Percentiles rank a stretch among this genome's conserved stretches.
Evolutionary conservation across 257 asterid species (phyloP).

Genomic region (Eustoma russellianum): DNA sequence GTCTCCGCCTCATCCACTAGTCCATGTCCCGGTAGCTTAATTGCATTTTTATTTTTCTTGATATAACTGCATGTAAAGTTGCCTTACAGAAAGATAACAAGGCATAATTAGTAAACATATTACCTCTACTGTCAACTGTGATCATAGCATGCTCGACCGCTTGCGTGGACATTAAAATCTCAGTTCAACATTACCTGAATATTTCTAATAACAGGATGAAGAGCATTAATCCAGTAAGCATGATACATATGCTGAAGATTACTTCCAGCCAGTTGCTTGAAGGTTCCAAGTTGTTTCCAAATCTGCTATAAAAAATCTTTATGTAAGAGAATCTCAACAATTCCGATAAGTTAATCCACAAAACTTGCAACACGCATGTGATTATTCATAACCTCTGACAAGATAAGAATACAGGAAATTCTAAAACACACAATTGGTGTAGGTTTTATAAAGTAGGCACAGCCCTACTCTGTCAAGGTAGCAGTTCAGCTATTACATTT

Average conservation of each 20-base stretch:
- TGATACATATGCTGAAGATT: constrained; percentile 65
- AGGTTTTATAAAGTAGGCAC: no score
- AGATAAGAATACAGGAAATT: no score
- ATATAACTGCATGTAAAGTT: constrained; percentile 20
- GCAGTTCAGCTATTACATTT: no score
- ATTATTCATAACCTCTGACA: no score
- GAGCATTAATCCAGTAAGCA: constrained; percentile 81
- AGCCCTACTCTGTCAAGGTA: no score
- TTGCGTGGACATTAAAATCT: background rate
- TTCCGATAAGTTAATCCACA: no score
- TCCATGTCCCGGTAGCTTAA: constrained; percentile 19
- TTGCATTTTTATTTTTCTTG: constrained; percentile 28
- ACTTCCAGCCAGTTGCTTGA: constrained; percentile 82
- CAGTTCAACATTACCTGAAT: constrained; percentile 47
- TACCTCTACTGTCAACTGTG: background rate
- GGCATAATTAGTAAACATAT: no score
- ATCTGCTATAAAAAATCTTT: constrained; percentile 46
- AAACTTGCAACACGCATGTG: no score
- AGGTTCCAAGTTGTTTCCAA: constrained; percentile 87
- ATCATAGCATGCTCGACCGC: background rate
- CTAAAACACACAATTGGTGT: no score
- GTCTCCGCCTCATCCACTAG: constrained; percentile 31
- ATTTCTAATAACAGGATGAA: constrained; percentile 88
- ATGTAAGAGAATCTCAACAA: no score
- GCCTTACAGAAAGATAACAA: constrained; percentile 9